A percentile compares a stretch with the other conserved stretches of the same genome.
Conservation (phyloP, 129 eudicot species). For the Lactuca saligna region DNA sequence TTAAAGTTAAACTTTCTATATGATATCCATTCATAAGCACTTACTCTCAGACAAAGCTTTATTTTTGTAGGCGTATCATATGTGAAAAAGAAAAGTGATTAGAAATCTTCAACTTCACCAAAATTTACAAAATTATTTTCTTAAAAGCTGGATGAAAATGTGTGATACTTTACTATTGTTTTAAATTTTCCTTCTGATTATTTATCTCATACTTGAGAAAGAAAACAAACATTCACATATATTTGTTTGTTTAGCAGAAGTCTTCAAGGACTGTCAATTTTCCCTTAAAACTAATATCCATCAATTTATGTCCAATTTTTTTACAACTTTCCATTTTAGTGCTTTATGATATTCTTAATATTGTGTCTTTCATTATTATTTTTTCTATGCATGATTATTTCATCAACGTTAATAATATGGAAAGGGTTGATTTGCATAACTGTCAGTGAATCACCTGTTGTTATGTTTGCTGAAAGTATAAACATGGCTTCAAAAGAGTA, state of each 20-base stretch:
- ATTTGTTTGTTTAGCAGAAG: slow-evolving; percentile 28
- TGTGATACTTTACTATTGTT: slow-evolving; percentile 27
- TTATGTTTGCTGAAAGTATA: too few species aligned
- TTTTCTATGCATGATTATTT: too few species aligned
- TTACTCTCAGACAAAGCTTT: background rate
- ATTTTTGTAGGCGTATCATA: slow-evolving; percentile 41
- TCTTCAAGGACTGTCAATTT: slow-evolving; percentile 32
- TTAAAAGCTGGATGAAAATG: slow-evolving; percentile 45
- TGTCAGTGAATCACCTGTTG: too few species aligned
- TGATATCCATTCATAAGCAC: background rate
- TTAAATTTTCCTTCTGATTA: slow-evolving; percentile 7
- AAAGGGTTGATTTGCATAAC: too few species aligned
- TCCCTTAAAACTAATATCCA: too few species aligned
- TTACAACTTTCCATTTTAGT: too few species aligned
- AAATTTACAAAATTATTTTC: slow-evolving; percentile 23
- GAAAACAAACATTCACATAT: background rate
- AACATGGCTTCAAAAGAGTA: too few species aligned
- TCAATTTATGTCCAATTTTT: too few species aligned
- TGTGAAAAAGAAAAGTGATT: slow-evolving; percentile 30
- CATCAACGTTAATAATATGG: too few species aligned
- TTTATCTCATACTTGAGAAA: background rate
- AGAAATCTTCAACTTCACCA: slow-evolving; percentile 16
- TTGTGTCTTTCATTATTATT: too few species aligned
- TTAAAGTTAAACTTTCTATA: background rate
- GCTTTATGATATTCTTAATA: too few species aligned